A percentile compares a stretch with the other conserved stretches of the same genome.
Conservation (phyloP, 352 stramenopile genomes). For the Elongisporangium undulatum region DNA sequence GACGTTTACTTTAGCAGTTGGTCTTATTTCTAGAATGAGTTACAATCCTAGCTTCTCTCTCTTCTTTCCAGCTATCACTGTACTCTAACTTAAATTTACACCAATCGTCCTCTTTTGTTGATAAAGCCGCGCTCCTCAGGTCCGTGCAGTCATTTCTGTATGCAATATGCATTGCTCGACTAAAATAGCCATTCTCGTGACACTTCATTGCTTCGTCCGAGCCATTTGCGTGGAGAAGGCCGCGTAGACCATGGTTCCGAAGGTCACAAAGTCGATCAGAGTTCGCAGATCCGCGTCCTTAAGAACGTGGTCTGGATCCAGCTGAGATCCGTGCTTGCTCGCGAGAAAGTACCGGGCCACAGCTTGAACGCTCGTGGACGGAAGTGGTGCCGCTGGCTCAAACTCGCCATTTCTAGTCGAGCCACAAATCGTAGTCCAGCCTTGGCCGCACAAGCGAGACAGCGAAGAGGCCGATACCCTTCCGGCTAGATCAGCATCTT, state of each 20-base stretch:
- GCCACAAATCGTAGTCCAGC: background rate
- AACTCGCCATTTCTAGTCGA: background rate
- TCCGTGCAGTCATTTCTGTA: too few species aligned
- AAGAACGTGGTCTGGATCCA: background rate
- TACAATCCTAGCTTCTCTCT: too few species aligned
- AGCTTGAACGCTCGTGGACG: background rate
- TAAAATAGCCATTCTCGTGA: too few species aligned
- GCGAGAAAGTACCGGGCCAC: background rate
- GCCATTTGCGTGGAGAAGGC: background rate
- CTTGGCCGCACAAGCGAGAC: background rate
- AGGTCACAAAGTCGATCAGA: background rate
- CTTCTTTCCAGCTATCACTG: too few species aligned
- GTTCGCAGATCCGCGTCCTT: background rate
- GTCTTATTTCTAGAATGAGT: too few species aligned
- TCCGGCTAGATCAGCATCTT: background rate
- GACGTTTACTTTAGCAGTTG: too few species aligned
- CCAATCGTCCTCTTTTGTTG: too few species aligned
- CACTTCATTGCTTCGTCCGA: too few species aligned
- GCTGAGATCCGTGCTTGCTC: background rate
- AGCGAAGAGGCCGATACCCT: background rate
- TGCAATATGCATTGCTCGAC: too few species aligned
- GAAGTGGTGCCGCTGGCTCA: background rate
- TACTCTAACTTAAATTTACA: too few species aligned
- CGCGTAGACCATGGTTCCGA: background rate
- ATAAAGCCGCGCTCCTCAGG: too few species aligned